These are phyloP conservation scores for Neofusicoccum cordaticola DNA, from an alignment of 2,329 filamentous ascomycete species.

Conservation along the genomic window DNA sequence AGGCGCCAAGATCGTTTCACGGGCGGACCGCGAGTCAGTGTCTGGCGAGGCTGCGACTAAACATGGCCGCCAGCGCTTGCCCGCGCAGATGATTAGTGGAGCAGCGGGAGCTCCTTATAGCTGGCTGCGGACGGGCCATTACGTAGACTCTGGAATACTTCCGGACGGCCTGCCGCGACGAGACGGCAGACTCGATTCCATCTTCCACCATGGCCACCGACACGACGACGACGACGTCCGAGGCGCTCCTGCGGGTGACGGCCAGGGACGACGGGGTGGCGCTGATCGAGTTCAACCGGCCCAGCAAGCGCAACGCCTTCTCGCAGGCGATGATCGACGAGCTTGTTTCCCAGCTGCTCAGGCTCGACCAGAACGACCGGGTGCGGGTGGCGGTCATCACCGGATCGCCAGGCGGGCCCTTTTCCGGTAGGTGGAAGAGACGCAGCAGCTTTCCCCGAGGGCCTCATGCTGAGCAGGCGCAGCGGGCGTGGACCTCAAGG, in stretches of 20 bases:
- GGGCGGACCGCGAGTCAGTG: not conserved
- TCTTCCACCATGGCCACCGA: not conserved
- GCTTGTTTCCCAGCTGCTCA: slow-evolving; percentile 18
- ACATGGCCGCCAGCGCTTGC: not conserved
- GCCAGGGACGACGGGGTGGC: slow-evolving; percentile 39
- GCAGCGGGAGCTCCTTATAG: not conserved
- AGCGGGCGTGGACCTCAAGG: slow-evolving; percentile 94
- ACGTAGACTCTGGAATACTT: not conserved
- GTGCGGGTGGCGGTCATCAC: slow-evolving; percentile 60
- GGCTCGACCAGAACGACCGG: slow-evolving; percentile 22
- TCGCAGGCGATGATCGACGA: slow-evolving; percentile 51
- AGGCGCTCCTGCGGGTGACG: slow-evolving; percentile 9
- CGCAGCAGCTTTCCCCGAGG: not conserved
- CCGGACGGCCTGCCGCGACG: not conserved
- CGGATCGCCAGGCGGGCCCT: slow-evolving; percentile 78
- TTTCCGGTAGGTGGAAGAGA: slow-evolving; percentile 50
- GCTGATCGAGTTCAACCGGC: slow-evolving; percentile 53
- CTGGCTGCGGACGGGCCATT: not conserved
- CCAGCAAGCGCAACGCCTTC: slow-evolving; percentile 58
- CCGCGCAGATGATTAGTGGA: not conserved
- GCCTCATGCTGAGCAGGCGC: not conserved
- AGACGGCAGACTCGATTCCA: not conserved
- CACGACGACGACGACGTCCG: not conserved
- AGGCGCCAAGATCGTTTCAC: not conserved
- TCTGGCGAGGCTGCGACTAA: not conserved